phyloP scores from a whole-genome alignment of 768 basidiomycete species.

The Arthromyces matolae region DNA sequence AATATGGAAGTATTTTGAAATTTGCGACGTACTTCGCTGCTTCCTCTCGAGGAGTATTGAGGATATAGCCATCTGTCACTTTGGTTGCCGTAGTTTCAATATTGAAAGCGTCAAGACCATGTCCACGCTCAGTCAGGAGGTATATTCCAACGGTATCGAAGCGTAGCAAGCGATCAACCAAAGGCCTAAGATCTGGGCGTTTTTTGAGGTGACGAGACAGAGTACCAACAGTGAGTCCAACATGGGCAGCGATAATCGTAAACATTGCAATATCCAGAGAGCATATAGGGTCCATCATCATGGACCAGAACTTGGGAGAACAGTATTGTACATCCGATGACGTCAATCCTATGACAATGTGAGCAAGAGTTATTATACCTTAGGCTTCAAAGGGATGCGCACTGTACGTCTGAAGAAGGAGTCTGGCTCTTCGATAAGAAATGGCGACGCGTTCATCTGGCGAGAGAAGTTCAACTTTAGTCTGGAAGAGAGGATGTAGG shows the following conservation, averaged over 20 bases:
- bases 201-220: constrained; percentile 44
- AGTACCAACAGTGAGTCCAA: constrained; percentile 52
- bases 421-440: constrained; percentile 46
- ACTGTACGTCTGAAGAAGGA: constrained; percentile 50
- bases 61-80: constrained; percentile 45
- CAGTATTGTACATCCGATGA: constrained; percentile 46
- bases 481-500: constrained; percentile 44
- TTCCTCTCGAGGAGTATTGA: constrained; percentile 54
- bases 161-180: constrained; percentile 46
- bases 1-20: not conserved
- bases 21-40: constrained; percentile 48
- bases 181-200: constrained; percentile 46
- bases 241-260: constrained; percentile 49
- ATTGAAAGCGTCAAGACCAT: constrained; percentile 59
- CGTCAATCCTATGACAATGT: constrained; percentile 33
- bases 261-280: constrained; percentile 50
- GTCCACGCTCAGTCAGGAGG: constrained; percentile 52
- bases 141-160: constrained; percentile 54
- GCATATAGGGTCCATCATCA: constrained; percentile 52
- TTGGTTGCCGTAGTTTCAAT: constrained; percentile 59
- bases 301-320: constrained; percentile 46
- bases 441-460: constrained; percentile 44
- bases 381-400: constrained; percentile 17
- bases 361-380: constrained; percentile 4
- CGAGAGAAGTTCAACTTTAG: constrained; percentile 40